Base-by-base conservation (phyloP, 2,329 filamentous ascomycete genomes). In the Uncinocarpus reesii region DNA sequence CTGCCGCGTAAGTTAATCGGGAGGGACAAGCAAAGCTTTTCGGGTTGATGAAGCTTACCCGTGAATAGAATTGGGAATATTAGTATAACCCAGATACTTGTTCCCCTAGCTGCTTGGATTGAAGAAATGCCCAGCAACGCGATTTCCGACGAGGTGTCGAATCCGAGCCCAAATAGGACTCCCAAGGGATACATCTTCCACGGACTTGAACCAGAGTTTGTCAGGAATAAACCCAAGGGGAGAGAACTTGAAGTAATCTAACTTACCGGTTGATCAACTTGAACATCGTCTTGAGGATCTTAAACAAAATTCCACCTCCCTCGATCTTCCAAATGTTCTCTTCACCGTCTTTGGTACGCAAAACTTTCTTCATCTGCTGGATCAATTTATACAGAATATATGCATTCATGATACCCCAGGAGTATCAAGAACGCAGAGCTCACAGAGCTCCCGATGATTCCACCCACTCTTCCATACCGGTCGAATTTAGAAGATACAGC, bases 131-230 rank as follows among this genome's bases (percentile, higher is more conserved):
- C 92, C 0, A 98, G 68, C 6, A 98, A 75, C 0, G 92, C 90
- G 59, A 96, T 86, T 64, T 98, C 90, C 6, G 86, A 94, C 34
- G 85, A 93, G 0, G 92, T 96, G 62, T 96, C 92, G 62, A 98
- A 96, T 0, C 90, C 92, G 0, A 96, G 73, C 0, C 90, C 92
- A 59, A 90, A 96, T 3, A 96, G 70, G 0, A 96, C 75, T 0
- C 90, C 90, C 0, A 95, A 71, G 0, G 87, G 88, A 56, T 93
- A 92, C 88, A 95, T 95, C 65, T 96, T 96, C 90, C 90, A 96
- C 0, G 69, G 66, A 1, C 68, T 70, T 38, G 6, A 7, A 34
- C 7, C 21, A 35, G 4, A 36, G n/a, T 43, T 16, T 20, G 44
- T 31, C 18, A 46, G 35, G 2, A 46, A 2, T n/a, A 20, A 6